Conservation (phyloP, 345 rosid genomes). For the Populus nigra region DNA sequence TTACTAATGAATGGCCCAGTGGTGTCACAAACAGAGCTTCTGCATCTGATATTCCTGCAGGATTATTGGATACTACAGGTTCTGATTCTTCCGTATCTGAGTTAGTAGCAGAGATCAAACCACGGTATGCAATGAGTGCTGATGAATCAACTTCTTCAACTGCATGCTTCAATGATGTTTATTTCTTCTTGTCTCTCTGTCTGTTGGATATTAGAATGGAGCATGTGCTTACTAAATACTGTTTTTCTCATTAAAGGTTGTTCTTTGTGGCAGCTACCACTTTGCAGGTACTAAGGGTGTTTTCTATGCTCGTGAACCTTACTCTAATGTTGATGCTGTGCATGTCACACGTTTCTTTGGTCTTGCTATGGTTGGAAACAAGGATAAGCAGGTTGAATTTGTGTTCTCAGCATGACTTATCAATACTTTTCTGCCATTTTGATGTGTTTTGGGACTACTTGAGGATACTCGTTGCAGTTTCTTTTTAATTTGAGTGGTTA, state of each 20-base stretch:
- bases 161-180: background rate
- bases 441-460: background rate
- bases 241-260: slow-evolving; percentile 17
- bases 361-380: slow-evolving; percentile 89
- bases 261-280: slow-evolving; percentile 62
- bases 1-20: slow-evolving; percentile 93
- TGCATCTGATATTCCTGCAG: slow-evolving; percentile 48
- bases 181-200: background rate
- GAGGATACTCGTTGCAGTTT: background rate
- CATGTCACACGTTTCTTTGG: slow-evolving; percentile 91
- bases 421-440: background rate
- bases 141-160: background rate
- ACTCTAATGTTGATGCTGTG: slow-evolving; percentile 57
- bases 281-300: slow-evolving; percentile 80
- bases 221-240: background rate
- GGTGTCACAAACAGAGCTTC: slow-evolving; percentile 61
- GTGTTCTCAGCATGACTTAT: background rate
- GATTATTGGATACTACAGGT: slow-evolving; percentile 50
- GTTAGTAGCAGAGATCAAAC: slow-evolving; percentile 79
- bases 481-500: background rate
- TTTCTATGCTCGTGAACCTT: slow-evolving; percentile 87
- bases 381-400: slow-evolving; percentile 70
- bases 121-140: slow-evolving; percentile 51
- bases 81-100: slow-evolving; percentile 59
- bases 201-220: background rate